Base-by-base conservation (phyloP, 1,284 basidiomycete species). In the Apiotrichum montevideense region DNA sequence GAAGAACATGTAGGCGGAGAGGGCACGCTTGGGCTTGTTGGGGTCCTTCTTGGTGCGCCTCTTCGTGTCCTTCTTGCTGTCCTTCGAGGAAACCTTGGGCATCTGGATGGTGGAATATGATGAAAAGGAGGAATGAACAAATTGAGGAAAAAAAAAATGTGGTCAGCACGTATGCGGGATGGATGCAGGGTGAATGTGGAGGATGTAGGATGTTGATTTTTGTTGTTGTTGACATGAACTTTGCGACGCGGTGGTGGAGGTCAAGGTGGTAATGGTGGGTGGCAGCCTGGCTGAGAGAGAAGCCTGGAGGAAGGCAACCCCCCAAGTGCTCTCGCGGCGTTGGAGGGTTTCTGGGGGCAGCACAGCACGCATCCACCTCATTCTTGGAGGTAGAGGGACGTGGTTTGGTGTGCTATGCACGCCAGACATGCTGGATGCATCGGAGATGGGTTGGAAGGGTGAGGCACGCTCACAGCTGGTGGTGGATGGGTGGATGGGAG, bases 1-100 rank as follows among this genome's bases (percentile, higher is more conserved):
- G 83, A 97, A 97, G 87, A 94, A 94, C 93, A 98, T 96, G 81
- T 96, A 98, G 54, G 93, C 92, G 52, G 92, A 95, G 53, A 96
- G 83, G 2, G 90, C 87, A 53, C 71, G 66, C 69, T 75, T 75
- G 61, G 73, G 73, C 69, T 70, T 70, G 66, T 66, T 67, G 46
- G 72, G 70, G 65, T 75, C 73, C 68, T 73, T 70, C 68, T 70
- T 68, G n/a, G 49, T 55, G 55, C 63, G 61, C 56, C 56, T 67
- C 54, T 61, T 59, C 72, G 84, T 84, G 66, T 84, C 85, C 46
- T 81, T 80, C 79, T 87, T 87, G 56, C 82, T 83, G 70, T 85
- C 85, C 79, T 87, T 87, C 50, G 55, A 32, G 15, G 61, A 54
- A 43, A 47, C 87, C 81, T 86, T 89, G 66, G 85, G 75, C 79